phyloP scores from a whole-genome alignment of 805 yeast species.

The Kodamaea leandrae region DNA sequence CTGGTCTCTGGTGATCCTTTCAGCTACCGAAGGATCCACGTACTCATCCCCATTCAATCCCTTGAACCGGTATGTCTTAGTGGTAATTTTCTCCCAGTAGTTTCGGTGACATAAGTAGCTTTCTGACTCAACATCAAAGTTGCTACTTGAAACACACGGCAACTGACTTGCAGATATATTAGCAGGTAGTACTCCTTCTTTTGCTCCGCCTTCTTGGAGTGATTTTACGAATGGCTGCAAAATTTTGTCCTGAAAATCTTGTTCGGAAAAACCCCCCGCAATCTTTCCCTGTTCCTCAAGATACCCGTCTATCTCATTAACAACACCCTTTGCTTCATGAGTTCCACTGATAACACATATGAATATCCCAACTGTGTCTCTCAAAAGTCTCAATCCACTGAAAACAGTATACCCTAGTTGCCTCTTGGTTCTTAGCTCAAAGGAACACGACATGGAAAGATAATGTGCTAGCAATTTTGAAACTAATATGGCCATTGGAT shows the following conservation, averaged over 20 bases:
- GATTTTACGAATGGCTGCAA: slow-evolving; percentile 35
- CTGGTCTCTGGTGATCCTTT: slow-evolving; percentile 24
- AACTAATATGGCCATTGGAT: slow-evolving; percentile 33
- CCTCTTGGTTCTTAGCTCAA: slow-evolving; percentile 51
- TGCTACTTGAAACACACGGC: slow-evolving; percentile 30
- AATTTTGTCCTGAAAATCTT: slow-evolving; percentile 33
- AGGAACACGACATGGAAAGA: slow-evolving; percentile 42
- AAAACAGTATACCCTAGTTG: slow-evolving; percentile 62
- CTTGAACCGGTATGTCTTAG: slow-evolving; percentile 41
- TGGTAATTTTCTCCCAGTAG: slow-evolving; percentile 49
- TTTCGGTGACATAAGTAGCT: slow-evolving; percentile 38
- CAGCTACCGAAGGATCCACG: slow-evolving; percentile 31
- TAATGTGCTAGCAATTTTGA: slow-evolving; percentile 47
- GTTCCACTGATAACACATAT: slow-evolving; percentile 54
- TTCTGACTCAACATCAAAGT: slow-evolving; percentile 17
- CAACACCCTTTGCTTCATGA: slow-evolving; percentile 40
- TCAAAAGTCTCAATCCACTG: slow-evolving; percentile 53
- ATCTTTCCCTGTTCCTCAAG: slow-evolving; percentile 40
- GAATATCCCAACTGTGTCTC: slow-evolving; percentile 57
- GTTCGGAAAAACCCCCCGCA: slow-evolving; percentile 27
- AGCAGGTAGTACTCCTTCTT: slow-evolving; percentile 14
- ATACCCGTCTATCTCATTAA: slow-evolving; percentile 47
- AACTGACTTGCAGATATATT: slow-evolving; percentile 22
- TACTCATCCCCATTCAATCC: slow-evolving; percentile 29
- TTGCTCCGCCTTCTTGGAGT: slow-evolving; percentile 1